Evolutionary conservation across 2,329 filamentous ascomycete genomes (phyloP), one percentile per base, ranked within the genome.

Genomic region (Claviceps citrina): DNA sequence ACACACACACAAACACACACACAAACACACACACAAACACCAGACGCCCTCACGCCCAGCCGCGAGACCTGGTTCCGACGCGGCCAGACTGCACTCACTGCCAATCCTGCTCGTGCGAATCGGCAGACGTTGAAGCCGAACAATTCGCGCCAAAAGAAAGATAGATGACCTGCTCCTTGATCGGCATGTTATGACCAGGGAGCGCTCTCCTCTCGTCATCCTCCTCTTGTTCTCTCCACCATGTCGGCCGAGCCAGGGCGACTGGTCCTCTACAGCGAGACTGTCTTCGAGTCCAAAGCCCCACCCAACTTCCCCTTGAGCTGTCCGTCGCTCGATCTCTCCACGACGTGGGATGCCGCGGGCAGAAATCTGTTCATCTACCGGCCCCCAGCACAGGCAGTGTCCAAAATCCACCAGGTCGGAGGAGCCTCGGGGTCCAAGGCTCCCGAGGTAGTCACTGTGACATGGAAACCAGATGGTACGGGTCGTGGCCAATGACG

Each of bases 261-360:
- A 46, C 63, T 76, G 44, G 48, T 62, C 46, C 63, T 70, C 34
- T 58, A 71, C 46, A 71, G 71, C 58, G 68, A 78, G 53, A 76
- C 73, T 48, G 63, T 65, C 47, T 67, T 80, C 44, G 65, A 71
- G 38, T 61, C 68, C 34, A 66, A 67, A 19, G 67, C 76, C 18
- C 66, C 72, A 28, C 62, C 67, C 27, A 64, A 67, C 35, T 70
- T 81, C 38, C 67, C 89, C 26, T 70, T 78, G 20, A 84, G 82
- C 59, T 93, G 85, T 58, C 84, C 87, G 13, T 81, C 78, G 7
- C 83, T 93, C 65, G 84, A 95, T 60, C 68, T 96, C 34, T 69
- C 81, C n/a, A 78, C 80, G 5, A 68, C 86, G 10, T 64, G 63
- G 57, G 81, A 82, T 10, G 73, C 70, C n/a, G 67, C 70, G 13